A percentile compares a stretch with the other conserved stretches of the same genome.
Evolutionary conservation across 805 yeast species (phyloP).

Genomic region (Suhomyces pyralidae): DNA sequence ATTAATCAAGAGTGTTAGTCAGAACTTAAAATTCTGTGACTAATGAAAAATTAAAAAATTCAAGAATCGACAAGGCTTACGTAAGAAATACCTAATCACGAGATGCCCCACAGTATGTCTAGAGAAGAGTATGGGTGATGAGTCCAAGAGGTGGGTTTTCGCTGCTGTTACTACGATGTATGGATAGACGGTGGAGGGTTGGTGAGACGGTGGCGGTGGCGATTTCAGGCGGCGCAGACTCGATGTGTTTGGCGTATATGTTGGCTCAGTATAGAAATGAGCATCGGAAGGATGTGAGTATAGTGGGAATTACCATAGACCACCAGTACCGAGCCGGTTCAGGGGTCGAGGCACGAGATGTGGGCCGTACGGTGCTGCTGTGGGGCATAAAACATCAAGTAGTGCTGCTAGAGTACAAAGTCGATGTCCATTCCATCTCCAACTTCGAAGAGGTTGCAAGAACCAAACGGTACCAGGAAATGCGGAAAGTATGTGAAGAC

Average conservation of each 20-base stretch:
- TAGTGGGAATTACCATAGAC: conserved; percentile 63
- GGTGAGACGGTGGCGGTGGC: conserved; percentile 46
- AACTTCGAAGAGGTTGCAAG: conserved; percentile 64
- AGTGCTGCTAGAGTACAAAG: conserved; percentile 19
- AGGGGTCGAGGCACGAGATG: conserved; percentile 44
- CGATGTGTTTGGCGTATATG: conserved; percentile 63
- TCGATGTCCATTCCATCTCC: conserved; percentile 27
- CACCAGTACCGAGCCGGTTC: conserved; percentile 56
- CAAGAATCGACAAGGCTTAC: neutral
- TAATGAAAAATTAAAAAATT: too few species aligned
- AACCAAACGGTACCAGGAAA: conserved; percentile 43
- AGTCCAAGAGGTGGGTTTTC: neutral
- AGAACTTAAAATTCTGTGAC: neutral
- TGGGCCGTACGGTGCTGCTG: conserved; percentile 28
- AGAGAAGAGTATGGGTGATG: neutral
- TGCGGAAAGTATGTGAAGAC: conserved; percentile 40
- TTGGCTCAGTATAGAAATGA: conserved; percentile 34
- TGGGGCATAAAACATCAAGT: conserved; percentile 39
- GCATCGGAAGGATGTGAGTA: conserved; percentile 24
- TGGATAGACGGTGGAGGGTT: neutral
- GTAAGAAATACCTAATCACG: neutral
- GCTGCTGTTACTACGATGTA: neutral
- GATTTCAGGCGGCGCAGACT: conserved; percentile 80
- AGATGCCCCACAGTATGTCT: neutral
- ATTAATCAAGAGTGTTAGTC: too few species aligned